Evolutionary conservation across 345 rosid genomes (phyloP), one percentile per base, ranked within the genome.

Genomic region (Leavenworthia alabamica): DNA sequence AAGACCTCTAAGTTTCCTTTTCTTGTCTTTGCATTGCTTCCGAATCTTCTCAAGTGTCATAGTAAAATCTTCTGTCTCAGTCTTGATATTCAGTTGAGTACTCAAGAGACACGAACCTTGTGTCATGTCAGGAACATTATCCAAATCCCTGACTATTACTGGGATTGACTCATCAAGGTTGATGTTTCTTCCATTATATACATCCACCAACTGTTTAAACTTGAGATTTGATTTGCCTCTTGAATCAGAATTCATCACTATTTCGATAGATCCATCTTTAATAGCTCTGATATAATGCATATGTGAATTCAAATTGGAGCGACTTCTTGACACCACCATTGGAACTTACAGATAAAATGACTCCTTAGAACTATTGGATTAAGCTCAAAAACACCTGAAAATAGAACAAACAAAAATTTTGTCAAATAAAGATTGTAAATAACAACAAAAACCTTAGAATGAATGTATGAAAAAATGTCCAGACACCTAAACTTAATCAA

Each of bases 251-350:
- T 83, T 91, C 66, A 47, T 8, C 53, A 56, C 48, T 54, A 72
- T 71, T 33, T 11, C 13, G 27, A 70, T 73, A 0, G 35, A 56
- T n/a, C 81, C 79, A 29, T 66, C 80, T 72, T 72, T 77, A 48
- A 72, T 54, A 5, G 77, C 64, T 8, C 69, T 71, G 56, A 91
- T 67, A 62, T 20, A 77, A 71, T 86, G 89, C 23, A 51, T 0
- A 23, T 76, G 70, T 1, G 72, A 67, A 42, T 48, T 33, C 62
- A 60, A 44, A 60, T 78, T 76, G 22, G 45, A 58, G 33, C 52
- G 47, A 37, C 86, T 66, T 68, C 95, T 78, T 39, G 86, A 72
- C 74, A 82, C 85, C 88, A 85, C 84, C 65, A 49, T 70, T 46
- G 43, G 12, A 62, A 62, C 29, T 6, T 29, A 5, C 49, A 52